A percentile compares a stretch with the other conserved stretches of the same genome.
Evolutionary conservation across 352 stramenopile species (phyloP).

Genomic region (Bremia lactucae): DNA sequence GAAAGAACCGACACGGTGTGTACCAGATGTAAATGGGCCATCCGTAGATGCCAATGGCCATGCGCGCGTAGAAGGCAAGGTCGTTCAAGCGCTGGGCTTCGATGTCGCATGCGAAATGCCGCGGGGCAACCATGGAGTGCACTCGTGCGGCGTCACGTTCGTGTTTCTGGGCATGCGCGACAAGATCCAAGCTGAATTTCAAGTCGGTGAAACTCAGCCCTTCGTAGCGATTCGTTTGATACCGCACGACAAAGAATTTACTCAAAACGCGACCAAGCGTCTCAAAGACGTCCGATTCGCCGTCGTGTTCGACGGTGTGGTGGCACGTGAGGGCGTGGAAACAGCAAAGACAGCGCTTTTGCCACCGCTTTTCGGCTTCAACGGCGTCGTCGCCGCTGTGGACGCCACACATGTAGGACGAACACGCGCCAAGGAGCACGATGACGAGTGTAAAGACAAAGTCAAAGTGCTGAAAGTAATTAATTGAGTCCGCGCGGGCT

Average conservation of each 20-base stretch:
- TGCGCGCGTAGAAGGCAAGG: slow-evolving; percentile 48
- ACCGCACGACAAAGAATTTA: slow-evolving; percentile 68
- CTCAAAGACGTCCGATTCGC: slow-evolving; percentile 61
- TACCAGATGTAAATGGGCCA: slow-evolving; percentile 76
- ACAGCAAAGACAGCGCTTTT: slow-evolving; percentile 48
- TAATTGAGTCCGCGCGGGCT: slow-evolving; percentile 43
- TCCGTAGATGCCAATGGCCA: slow-evolving; percentile 70
- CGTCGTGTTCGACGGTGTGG: slow-evolving; percentile 22
- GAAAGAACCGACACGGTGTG: slow-evolving; percentile 59
- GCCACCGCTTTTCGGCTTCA: slow-evolving; percentile 54
- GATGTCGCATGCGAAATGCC: slow-evolving; percentile 26
- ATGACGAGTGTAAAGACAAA: slow-evolving; percentile 46
- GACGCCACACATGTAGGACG: slow-evolving; percentile 59
- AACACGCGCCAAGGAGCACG: slow-evolving; percentile 28
- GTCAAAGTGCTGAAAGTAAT: slow-evolving; percentile 60
- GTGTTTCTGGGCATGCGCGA: slow-evolving; percentile 44
- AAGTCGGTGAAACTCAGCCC: slow-evolving; percentile 63
- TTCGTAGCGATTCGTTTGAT: slow-evolving; percentile 54
- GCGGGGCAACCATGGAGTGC: slow-evolving; percentile 11
- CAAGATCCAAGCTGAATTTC: slow-evolving; percentile 53
- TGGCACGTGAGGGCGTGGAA: slow-evolving; percentile 51
- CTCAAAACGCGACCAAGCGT: slow-evolving; percentile 47
- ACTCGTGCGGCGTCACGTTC: too few species aligned
- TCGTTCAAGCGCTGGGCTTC: slow-evolving; percentile 42
- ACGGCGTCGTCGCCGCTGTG: slow-evolving; percentile 40